A percentile compares a stretch with the other conserved stretches of the same genome.
Conservation (phyloP, 2,329 filamentous ascomycete genomes). For the Cadophora gregata region DNA sequence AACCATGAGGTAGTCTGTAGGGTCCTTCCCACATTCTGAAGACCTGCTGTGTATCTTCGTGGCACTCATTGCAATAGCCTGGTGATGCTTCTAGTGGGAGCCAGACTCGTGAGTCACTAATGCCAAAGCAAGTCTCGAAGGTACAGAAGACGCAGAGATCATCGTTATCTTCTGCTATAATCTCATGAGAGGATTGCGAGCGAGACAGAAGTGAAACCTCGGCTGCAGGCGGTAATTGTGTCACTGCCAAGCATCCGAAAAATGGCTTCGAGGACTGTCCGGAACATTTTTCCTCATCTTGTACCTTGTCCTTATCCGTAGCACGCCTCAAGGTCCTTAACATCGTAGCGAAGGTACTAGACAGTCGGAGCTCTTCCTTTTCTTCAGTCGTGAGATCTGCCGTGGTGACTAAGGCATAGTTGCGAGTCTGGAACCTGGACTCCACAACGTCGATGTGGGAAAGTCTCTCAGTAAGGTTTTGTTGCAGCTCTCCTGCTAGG, state of each 20-base stretch:
- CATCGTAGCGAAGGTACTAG: background rate
- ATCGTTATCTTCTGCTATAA: constrained; percentile 4
- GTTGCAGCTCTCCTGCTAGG: background rate
- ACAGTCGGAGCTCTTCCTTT: constrained; percentile 1
- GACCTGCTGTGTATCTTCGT: constrained; percentile 4
- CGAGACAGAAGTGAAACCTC: background rate
- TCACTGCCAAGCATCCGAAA: background rate
- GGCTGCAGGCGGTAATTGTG: constrained; percentile 5
- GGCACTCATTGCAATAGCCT: constrained; percentile 31
- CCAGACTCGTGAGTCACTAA: constrained; percentile 25
- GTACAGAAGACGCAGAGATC: constrained; percentile 33
- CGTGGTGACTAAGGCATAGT: background rate
- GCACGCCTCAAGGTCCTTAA: background rate
- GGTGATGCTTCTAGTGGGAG: constrained; percentile 28
- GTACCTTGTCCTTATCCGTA: background rate
- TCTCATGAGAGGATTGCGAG: background rate
- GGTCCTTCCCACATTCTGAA: background rate
- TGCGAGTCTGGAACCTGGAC: background rate
- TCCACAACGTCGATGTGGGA: background rate
- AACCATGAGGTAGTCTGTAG: background rate
- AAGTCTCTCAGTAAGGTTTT: background rate
- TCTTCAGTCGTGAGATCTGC: background rate
- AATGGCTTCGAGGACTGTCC: background rate
- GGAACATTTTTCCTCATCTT: background rate
- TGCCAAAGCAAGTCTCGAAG: constrained; percentile 28